A percentile compares a stretch with the other conserved stretches of the same genome.
phyloP scores from a whole-genome alignment of 139 green algal genomes.

The Edaphochlamys debaryana region DNA sequence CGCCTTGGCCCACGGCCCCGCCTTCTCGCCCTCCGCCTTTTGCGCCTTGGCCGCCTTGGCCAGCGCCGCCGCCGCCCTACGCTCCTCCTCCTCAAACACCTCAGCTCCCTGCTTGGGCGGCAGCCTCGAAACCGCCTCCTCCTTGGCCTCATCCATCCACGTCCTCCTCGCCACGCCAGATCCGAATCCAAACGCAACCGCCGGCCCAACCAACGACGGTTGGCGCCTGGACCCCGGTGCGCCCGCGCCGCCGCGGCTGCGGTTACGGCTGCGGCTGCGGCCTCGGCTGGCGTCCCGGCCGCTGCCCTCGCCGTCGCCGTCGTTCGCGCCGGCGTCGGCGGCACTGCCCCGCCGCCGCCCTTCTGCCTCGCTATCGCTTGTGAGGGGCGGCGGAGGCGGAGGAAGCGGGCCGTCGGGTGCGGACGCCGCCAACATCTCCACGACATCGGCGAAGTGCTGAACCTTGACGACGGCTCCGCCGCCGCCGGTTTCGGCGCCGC shows the following conservation, averaged over 20 bases:
- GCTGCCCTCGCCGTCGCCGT: no score
- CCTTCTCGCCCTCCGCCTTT: no score
- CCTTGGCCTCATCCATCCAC: neutral
- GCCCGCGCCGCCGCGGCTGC: no score
- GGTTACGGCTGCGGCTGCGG: neutral
- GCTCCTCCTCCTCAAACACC: no score
- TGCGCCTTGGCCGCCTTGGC: no score
- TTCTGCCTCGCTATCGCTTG: neutral
- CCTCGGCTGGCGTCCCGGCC: neutral
- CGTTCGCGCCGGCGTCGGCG: no score
- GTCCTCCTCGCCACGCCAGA: constrained; percentile 4
- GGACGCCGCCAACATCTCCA: neutral
- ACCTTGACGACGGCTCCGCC: no score
- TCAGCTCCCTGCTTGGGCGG: no score
- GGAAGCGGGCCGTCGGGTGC: neutral
- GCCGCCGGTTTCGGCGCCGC: no score
- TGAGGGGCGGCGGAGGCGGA: constrained; percentile 3
- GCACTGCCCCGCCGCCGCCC: neutral
- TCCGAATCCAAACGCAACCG: constrained; percentile 3
- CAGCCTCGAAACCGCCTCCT: neutral
- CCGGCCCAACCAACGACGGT: neutral
- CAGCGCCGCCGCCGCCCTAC: no score
- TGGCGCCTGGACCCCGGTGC: neutral
- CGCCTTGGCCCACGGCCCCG: no score
- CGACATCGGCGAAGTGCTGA: no score